Evolutionary conservation across 2,329 filamentous ascomycete genomes (phyloP), one percentile per base, ranked within the genome.

Genomic region (Claviceps paspali): DNA sequence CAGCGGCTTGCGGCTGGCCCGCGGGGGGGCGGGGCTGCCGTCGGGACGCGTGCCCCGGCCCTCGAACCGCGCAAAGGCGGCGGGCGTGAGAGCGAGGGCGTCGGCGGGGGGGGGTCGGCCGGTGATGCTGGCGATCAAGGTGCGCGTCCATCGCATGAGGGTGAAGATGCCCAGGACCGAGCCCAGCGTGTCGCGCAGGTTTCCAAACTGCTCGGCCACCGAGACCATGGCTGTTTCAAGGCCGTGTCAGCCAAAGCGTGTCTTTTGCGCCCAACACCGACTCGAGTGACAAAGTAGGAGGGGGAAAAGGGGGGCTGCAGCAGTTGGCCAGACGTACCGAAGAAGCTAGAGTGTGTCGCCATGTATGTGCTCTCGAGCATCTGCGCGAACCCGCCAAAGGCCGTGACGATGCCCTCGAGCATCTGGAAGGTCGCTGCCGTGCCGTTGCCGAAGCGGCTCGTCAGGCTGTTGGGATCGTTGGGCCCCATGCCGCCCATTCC

Each of bases 361-460:
- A 98, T 98, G 52, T 95, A 98, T 9, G 91, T 96, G 65, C 91
- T 96, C 63, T 98, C 91, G 21, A 98, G 70, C 91, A 98, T 98
- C 65, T 98, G 91, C 10, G 92, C 85, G 55, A 98, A 96, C 0
- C 92, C 91, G 15, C 87, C 87, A 65, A 98, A 98, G 2, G 91
- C 87, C 18, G 85, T 84, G 11, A 98, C 91, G 40, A 98, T 82
- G 49, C 87, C 91, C 63, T 98, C 91, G 36, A 98, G 85, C 70
- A 98, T 85, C 66, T 96, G 91, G 54, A 98, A 98, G 0, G 91
- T 98, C 9, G 88, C 84, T 50, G 91, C 83, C 0, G 92, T 98
- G 64, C 82, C 91, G 59, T 93, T 87, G 55, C 79, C 84, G 67
- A 96, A 95, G 37, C 83, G 81, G 54, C 92, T 83, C n/a, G 88